Evolutionary conservation across 2,329 filamentous ascomycete species (phyloP).

Genomic region (Hirsutella rhossiliensis): DNA sequence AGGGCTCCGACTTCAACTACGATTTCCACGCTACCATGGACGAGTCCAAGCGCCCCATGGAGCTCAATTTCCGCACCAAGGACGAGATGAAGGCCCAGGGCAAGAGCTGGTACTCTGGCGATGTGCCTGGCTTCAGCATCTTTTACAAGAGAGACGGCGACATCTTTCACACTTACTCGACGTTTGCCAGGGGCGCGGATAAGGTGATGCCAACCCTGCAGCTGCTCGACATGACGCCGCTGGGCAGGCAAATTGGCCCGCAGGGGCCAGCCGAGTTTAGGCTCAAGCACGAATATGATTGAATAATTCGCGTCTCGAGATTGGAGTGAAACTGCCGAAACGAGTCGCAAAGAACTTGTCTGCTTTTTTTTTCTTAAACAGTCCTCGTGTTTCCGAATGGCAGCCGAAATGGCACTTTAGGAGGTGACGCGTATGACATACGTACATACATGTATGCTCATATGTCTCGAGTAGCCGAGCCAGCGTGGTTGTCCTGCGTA

Average conservation of each 20-base stretch:
- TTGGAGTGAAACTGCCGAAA: no score
- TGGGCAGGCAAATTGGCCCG: conserved; percentile 17
- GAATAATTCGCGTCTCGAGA: no score
- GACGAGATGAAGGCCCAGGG: conserved; percentile 14
- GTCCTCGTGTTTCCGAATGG: no score
- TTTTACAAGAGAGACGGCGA: conserved; percentile 19
- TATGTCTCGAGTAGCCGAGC: no score
- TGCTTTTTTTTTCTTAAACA: no score
- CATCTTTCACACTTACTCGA: conserved; percentile 26
- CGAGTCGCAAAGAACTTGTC: no score
- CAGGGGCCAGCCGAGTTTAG: conserved; percentile 14
- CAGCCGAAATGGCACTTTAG: no score
- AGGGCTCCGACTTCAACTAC: conserved; percentile 24
- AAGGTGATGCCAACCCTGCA: conserved; percentile 16
- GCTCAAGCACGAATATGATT: conserved; percentile 13
- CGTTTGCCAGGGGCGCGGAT: conserved; percentile 19
- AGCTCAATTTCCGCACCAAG: conserved; percentile 15
- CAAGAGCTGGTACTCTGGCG: conserved; percentile 15
- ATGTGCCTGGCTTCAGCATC: conserved; percentile 24
- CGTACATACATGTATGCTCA: no score
- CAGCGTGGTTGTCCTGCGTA: no score
- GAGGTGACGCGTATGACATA: no score
- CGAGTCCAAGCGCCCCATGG: conserved; percentile 10
- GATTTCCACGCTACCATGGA: conserved; percentile 25
- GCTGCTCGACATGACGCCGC: conserved; percentile 21